Evolutionary conservation across 805 yeast species (phyloP), one percentile per base, ranked within the genome.

Genomic region (Cyberlindnera mycetangii): DNA sequence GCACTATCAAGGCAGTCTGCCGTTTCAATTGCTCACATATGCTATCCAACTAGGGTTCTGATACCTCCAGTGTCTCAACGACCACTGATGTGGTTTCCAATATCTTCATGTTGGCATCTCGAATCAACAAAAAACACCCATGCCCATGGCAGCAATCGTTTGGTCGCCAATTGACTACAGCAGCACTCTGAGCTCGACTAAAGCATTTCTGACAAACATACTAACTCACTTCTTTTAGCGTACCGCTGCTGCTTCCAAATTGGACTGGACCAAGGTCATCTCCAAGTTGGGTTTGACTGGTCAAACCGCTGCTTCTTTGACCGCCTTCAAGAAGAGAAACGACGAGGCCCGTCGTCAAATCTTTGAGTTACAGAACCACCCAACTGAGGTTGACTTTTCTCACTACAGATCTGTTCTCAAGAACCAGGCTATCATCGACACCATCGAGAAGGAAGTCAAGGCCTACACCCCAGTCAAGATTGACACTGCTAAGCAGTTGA

Each of bases 311-410:
- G 65, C 86, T 42, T 80, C 96, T 35, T 75, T 93, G 67, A 80
- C 93, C 42, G 79, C 95, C 24, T 93, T 93, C 85, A 90, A 90
- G 74, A 92, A 93, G 87, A 88, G 99, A 80, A 85, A 89, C 70
- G 99, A 93, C 64, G 98, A 93, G 68, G 98, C 98, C 58, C 85
- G 89, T 76, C 84, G 88, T 74, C 78, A 77, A 61, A 73, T 87
- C 59, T 71, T 76, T 58, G 84, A 81, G 53, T 76, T 92, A 58
- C 74, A 81, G 65, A 72, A 76, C 54, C 92, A 88, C 71, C 71
- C 89, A 52, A 75, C 88, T 47, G 73, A 72, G 32, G 89, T 93
- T 53, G 96, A 92, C 70, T 92, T 90, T 56, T 69, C 74, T 41
- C 75, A 81, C 69, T 93, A 90, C 82, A 85, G 83, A 66, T 71